phyloP scores from a whole-genome alignment of 768 basidiomycete species.

The Boletellus ananas region DNA sequence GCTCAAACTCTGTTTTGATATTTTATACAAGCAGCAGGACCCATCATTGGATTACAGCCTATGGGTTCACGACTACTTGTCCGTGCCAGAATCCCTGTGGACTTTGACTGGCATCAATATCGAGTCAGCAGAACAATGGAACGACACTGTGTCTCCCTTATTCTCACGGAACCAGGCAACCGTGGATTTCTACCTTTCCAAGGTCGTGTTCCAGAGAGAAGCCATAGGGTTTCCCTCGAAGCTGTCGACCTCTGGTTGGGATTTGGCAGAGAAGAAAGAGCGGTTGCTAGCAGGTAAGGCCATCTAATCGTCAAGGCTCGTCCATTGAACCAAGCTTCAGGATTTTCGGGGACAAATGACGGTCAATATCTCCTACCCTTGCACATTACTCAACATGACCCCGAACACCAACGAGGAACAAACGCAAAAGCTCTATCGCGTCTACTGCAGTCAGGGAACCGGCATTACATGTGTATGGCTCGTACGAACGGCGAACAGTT shows the following conservation, averaged over 20 bases:
- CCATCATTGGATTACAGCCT: constrained; percentile 15
- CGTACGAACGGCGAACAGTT: not conserved
- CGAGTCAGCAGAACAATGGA: constrained; percentile 33
- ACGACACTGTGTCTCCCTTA: constrained; percentile 26
- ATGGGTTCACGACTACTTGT: constrained; percentile 18
- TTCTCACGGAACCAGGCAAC: constrained; percentile 27
- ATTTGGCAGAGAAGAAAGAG: constrained; percentile 1
- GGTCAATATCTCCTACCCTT: constrained; percentile 33
- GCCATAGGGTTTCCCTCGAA: constrained; percentile 20
- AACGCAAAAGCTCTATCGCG: constrained; percentile 13
- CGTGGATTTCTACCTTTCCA: constrained; percentile 43
- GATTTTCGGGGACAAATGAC: constrained; percentile 38
- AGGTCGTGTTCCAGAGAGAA: constrained; percentile 46
- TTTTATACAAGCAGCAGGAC: constrained; percentile 8
- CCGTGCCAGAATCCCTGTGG: constrained; percentile 30
- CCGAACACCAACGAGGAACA: constrained; percentile 11
- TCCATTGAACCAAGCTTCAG: constrained; percentile 10
- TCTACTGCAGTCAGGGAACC: constrained; percentile 21
- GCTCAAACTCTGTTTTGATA: not conserved
- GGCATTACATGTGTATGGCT: constrained; percentile 5
- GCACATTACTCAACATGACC: constrained; percentile 24
- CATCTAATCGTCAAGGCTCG: not conserved
- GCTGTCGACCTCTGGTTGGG: constrained; percentile 15
- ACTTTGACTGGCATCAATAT: constrained; percentile 39
- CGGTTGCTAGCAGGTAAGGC: not conserved